Evolutionary conservation across 1,284 basidiomycete genomes (phyloP).

Genomic region (Heliocybe sulcata): DNA sequence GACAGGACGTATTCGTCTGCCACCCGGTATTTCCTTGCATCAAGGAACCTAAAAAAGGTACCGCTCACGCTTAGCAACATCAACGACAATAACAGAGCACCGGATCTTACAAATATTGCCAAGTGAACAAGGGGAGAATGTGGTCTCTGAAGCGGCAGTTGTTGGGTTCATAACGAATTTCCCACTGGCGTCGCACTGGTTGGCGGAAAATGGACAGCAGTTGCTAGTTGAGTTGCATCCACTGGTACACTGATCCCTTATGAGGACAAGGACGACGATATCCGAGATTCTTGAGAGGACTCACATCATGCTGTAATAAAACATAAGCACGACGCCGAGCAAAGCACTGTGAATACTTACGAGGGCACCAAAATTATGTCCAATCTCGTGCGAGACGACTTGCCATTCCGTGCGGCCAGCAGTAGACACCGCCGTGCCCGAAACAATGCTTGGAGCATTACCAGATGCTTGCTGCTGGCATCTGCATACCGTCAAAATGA

Average conservation of each 20-base stretch:
- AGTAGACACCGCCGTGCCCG: constrained; percentile 83
- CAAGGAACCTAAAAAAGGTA: constrained; percentile 39
- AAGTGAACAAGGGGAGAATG: constrained; percentile 75
- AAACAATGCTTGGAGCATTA: constrained; percentile 47
- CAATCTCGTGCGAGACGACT: constrained; percentile 84
- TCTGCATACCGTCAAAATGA: constrained; percentile 3
- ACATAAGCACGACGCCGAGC: neutral
- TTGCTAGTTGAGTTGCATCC: constrained; percentile 49
- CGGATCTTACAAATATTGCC: constrained; percentile 75
- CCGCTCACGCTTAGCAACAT: neutral
- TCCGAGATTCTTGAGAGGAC: constrained; percentile 14
- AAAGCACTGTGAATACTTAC: constrained; percentile 33
- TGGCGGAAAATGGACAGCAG: constrained; percentile 70
- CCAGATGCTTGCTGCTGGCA: constrained; percentile 50
- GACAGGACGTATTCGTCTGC: constrained; percentile 50
- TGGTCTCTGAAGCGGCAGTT: constrained; percentile 54
- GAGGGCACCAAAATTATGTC: constrained; percentile 90
- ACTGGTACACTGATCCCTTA: constrained; percentile 44
- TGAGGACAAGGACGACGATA: neutral
- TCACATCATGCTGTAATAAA: constrained; percentile 47
- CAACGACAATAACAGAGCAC: neutral
- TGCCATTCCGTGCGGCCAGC: constrained; percentile 72
- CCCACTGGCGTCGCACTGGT: constrained; percentile 58
- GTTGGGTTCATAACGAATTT: constrained; percentile 82
- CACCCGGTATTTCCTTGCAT: constrained; percentile 37